These are phyloP conservation scores for Phytophthora megakarya DNA, from an alignment of 352 stramenopile species.

Conservation along the genomic window DNA sequence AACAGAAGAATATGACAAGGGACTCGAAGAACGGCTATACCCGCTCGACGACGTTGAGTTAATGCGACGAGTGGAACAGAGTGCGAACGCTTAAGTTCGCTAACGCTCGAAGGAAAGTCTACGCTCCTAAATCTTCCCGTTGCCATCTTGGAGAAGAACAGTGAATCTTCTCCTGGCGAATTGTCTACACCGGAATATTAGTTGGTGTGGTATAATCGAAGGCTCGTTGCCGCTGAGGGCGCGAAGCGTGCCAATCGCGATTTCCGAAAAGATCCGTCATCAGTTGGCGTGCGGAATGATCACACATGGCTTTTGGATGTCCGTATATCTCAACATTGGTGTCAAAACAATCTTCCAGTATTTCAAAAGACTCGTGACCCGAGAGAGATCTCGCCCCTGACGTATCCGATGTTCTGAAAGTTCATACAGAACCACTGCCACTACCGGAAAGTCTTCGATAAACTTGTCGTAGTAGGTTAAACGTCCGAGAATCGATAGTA, in stretches of 20 bases:
- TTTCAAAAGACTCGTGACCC: background rate
- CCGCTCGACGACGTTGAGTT: slow-evolving; percentile 8
- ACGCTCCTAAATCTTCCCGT: background rate
- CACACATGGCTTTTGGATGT: background rate
- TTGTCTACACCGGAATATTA: background rate
- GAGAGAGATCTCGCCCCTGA: background rate
- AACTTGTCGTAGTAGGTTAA: background rate
- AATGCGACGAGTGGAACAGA: background rate
- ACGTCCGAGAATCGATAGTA: background rate
- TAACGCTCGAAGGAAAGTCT: background rate
- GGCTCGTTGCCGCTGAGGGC: background rate
- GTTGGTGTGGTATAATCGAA: background rate
- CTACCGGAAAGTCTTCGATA: background rate
- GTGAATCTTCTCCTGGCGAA: background rate
- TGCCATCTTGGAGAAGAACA: background rate
- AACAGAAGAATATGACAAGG: background rate
- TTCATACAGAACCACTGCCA: background rate
- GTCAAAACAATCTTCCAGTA: background rate
- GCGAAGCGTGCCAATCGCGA: background rate
- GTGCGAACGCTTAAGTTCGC: background rate
- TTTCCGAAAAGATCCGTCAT: too few species aligned
- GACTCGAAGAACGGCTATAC: slow-evolving; percentile 2
- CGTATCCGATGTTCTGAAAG: background rate
- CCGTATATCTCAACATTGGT: background rate
- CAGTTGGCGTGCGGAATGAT: slow-evolving; percentile 3